These are phyloP conservation scores for Alternaria gaisen DNA, from an alignment of 2,329 filamentous ascomycete genomes.

Conservation along the genomic window DNA sequence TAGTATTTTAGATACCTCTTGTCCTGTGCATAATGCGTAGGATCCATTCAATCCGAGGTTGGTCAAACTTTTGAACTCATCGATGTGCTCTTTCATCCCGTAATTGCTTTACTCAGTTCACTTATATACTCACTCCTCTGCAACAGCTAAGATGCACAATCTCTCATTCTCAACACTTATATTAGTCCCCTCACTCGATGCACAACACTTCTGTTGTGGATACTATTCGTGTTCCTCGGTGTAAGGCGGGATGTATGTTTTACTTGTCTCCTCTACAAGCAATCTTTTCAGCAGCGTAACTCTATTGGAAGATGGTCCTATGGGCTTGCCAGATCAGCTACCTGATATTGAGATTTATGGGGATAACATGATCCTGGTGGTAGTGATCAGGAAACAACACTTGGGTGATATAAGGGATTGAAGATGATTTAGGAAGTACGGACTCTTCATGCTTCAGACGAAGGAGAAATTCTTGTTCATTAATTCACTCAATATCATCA, in stretches of 20 bases:
- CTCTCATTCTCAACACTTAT: neutral
- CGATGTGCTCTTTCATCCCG: neutral
- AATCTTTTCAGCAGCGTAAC: too few species aligned
- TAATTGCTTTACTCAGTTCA: neutral
- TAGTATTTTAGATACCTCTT: neutral
- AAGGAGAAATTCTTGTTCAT: too few species aligned
- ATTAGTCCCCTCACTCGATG: neutral
- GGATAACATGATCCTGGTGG: rapidly evolving
- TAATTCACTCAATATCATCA: neutral
- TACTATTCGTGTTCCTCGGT: neutral
- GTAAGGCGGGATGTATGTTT: neutral
- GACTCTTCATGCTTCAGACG: neutral
- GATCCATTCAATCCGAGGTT: neutral
- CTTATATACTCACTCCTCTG: neutral
- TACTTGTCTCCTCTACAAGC: neutral
- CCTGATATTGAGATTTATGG: neutral
- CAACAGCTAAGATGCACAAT: neutral
- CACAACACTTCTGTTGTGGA: neutral
- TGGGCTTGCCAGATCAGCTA: neutral
- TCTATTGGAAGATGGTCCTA: neutral
- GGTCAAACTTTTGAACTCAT: neutral
- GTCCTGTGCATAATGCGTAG: neutral
- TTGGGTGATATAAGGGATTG: neutral
- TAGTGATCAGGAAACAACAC: neutral
- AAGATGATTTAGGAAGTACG: neutral